phyloP scores from a whole-genome alignment of 331 rosid genomes.

The Phaseolus coccineus region DNA sequence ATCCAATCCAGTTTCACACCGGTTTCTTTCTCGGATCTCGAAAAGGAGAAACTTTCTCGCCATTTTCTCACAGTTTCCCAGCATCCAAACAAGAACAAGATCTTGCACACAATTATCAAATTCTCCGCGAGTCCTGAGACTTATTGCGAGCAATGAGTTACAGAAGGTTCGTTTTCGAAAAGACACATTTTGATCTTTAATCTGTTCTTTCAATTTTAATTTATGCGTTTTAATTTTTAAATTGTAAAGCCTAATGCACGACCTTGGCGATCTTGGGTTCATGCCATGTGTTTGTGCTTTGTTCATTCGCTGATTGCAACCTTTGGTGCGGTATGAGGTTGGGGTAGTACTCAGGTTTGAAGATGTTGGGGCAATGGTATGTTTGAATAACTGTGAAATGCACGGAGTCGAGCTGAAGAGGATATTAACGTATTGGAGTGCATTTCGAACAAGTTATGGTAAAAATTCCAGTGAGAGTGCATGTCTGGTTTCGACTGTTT shows the following conservation, averaged over 20 bases:
- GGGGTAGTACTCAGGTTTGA: constrained; percentile 23
- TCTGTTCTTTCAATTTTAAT: constrained; percentile 4
- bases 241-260: constrained; percentile 23
- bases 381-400: constrained; percentile 25
- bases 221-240: background rate
- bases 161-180: constrained; percentile 51
- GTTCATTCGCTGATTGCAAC: constrained; percentile 7
- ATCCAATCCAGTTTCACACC: constrained; percentile 2
- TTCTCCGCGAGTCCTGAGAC: constrained; percentile 1
- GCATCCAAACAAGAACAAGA: constrained; percentile 35
- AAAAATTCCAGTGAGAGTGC: background rate
- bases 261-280: constrained; percentile 2
- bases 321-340: background rate
- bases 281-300: constrained; percentile 12
- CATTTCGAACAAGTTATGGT: background rate
- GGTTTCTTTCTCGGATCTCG: constrained; percentile 10
- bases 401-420: constrained; percentile 3
- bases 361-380: constrained; percentile 16
- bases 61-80: constrained; percentile 4
- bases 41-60: background rate
- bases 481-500: background rate
- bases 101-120: constrained; percentile 11
- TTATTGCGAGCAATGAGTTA: constrained; percentile 46
- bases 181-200: background rate
- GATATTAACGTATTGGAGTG: background rate